Evolutionary conservation across 2,329 filamentous ascomycete genomes (phyloP).

Genomic region (Venturia oleaginea): DNA sequence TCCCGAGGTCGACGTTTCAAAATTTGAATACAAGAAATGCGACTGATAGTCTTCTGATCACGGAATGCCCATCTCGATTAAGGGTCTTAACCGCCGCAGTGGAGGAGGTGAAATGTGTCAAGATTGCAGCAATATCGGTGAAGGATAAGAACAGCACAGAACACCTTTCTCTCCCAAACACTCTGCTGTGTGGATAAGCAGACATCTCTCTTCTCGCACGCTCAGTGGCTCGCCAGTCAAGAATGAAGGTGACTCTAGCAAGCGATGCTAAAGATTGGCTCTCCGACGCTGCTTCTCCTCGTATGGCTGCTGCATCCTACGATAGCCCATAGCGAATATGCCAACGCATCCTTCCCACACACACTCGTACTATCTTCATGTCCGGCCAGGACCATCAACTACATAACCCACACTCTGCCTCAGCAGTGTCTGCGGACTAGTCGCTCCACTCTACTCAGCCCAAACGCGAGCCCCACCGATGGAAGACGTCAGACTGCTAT

Average conservation of each 20-base stretch:
- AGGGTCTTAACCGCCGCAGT: background rate
- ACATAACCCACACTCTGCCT: constrained; percentile 68
- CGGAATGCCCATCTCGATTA: background rate
- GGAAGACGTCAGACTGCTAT: constrained; percentile 8
- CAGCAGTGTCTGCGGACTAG: constrained; percentile 65
- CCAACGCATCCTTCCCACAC: background rate
- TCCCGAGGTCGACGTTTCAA: background rate
- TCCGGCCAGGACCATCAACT: constrained; percentile 60
- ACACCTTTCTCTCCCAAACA: background rate
- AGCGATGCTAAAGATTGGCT: constrained; percentile 17
- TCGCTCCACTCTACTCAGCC: constrained; percentile 32
- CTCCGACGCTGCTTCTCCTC: background rate
- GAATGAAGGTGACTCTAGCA: constrained; percentile 13
- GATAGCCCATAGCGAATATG: background rate
- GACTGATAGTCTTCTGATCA: background rate
- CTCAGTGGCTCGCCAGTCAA: background rate
- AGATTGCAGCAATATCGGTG: background rate
- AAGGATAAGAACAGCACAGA: too few species aligned
- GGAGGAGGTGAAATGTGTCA: background rate
- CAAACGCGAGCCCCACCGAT: background rate
- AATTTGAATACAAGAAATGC: background rate
- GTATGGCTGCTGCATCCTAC: background rate
- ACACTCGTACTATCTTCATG: constrained; percentile 22
- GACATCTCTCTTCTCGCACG: background rate
- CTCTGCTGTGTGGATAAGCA: background rate